Conservation (phyloP, 1,139 yeast species). For the Kurtzmaniella quercitrusa region DNA sequence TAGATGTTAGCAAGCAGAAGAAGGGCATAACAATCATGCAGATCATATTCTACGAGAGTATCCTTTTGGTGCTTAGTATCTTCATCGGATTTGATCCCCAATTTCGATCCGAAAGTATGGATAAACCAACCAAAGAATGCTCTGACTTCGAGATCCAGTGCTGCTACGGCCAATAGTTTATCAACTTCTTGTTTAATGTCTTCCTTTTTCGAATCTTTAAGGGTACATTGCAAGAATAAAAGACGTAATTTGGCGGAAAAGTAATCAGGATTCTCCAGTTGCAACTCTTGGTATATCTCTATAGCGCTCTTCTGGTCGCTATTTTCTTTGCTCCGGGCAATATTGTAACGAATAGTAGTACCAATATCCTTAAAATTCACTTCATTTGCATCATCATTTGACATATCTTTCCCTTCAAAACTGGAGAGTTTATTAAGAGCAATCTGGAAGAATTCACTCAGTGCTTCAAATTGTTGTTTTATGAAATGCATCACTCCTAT, state of each 20-base stretch:
- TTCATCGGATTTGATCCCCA: conserved; percentile 51
- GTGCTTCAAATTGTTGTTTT: conserved; percentile 50
- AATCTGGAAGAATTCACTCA: conserved; percentile 39
- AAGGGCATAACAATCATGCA: conserved; percentile 87
- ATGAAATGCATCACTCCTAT: conserved; percentile 81
- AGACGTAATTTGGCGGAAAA: conserved; percentile 73
- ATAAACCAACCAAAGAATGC: conserved; percentile 92
- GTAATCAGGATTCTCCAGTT: conserved; percentile 63
- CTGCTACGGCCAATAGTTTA: conserved; percentile 47
- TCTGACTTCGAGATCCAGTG: conserved; percentile 73
- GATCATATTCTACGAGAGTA: conserved; percentile 74
- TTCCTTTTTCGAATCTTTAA: conserved; percentile 28
- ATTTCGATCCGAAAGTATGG: conserved; percentile 53
- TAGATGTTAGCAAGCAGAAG: conserved; percentile 88
- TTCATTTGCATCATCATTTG: conserved; percentile 16
- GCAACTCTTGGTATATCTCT: conserved; percentile 50
- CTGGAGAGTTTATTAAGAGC: conserved; percentile 35
- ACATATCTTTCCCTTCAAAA: not conserved
- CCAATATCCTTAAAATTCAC: conserved; percentile 29
- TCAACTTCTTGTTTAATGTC: conserved; percentile 52
- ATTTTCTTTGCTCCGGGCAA: conserved; percentile 59
- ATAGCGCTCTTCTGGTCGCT: conserved; percentile 44
- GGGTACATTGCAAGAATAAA: conserved; percentile 45
- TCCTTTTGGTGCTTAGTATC: conserved; percentile 83
- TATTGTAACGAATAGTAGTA: conserved; percentile 54